Evolutionary conservation across 2,329 filamentous ascomycete genomes (phyloP), one percentile per base, ranked within the genome.

Genomic region (Paraphaeosphaeria minitans): DNA sequence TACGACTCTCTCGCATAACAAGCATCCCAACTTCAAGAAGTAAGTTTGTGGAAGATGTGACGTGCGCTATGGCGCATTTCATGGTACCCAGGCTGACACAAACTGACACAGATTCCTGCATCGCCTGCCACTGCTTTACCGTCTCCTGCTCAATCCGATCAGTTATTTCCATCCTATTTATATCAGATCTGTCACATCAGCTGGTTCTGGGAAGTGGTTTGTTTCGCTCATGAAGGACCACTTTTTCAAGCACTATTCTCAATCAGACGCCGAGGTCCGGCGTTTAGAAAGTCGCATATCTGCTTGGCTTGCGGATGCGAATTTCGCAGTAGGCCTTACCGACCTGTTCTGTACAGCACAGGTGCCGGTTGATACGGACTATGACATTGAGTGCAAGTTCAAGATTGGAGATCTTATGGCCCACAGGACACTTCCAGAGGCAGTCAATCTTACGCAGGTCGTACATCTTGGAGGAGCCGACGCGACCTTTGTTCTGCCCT

Each of bases 151-250:
- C 0, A 79, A 76, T 24, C 79, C 81, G 0, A 68, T 85, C 4
- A 80, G 78, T 59, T 83, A 85, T 62, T 83, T 85, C 57, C 83
- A 85, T 59, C 80, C 82, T 0, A 77, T 85, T 50, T 74, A 72
- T 43, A 80, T 85, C 59, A 68, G 75, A n/a, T 83, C 82, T 0
- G 75, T 85, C 48, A 83, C 78, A 27, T 78, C 79, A 1, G 81
- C 80, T 5, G 79, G 80, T 0, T 84, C 82, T 7, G 83, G 83
- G 0, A 77, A 78, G 55, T 85, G 81, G 79, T 77, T 84, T 19
- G 78, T 80, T 2, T 72, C 73, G 10, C 68, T 84, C 43, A 77
- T 85, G 49, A 73, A 79, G 37, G 66, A 81, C 33, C 75, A 83
- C 21, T 69, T 85, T 16, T 85, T 85, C 75, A 79, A 81, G 60